Percentiles rank a stretch among this genome's conserved stretches.
Conservation (phyloP, 352 stramenopile species). For the Phytopythium ostracodes region DNA sequence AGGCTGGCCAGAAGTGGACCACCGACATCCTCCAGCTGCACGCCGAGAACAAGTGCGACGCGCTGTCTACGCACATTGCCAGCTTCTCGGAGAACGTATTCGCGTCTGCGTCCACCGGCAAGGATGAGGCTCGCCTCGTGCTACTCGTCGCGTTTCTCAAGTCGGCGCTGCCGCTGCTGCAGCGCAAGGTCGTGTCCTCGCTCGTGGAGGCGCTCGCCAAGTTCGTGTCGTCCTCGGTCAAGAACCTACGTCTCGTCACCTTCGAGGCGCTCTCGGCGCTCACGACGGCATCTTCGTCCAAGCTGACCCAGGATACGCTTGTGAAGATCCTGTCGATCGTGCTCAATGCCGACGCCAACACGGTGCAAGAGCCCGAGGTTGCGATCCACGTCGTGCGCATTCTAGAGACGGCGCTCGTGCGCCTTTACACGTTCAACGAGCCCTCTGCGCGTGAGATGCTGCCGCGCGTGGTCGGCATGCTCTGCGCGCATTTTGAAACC, state of each 20-base stretch:
- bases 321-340: constrained; percentile 56
- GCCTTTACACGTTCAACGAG: constrained; percentile 54
- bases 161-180: constrained; percentile 66
- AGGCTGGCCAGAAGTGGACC: constrained; percentile 68
- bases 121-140: constrained; percentile 73
- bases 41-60: constrained; percentile 62
- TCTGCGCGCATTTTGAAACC: constrained; percentile 76
- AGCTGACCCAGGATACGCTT: constrained; percentile 65
- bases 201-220: constrained; percentile 71
- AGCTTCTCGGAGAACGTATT: constrained; percentile 86
- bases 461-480: constrained; percentile 64
- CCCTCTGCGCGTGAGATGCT: constrained; percentile 58
- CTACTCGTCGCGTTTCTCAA: constrained; percentile 82
- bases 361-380: constrained; percentile 52
- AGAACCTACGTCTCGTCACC: constrained; percentile 75
- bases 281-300: constrained; percentile 41
- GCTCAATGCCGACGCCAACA: constrained; percentile 56
- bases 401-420: constrained; percentile 55
- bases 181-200: constrained; percentile 76
- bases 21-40: constrained; percentile 73
- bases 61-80: constrained; percentile 83
- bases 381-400: constrained; percentile 69
- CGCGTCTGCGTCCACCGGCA: constrained; percentile 39
- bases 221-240: constrained; percentile 67
- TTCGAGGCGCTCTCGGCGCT: constrained; percentile 71